These are phyloP conservation scores for Syzygium jambos DNA, from an alignment of 345 rosid genomes.

Conservation along the genomic window DNA sequence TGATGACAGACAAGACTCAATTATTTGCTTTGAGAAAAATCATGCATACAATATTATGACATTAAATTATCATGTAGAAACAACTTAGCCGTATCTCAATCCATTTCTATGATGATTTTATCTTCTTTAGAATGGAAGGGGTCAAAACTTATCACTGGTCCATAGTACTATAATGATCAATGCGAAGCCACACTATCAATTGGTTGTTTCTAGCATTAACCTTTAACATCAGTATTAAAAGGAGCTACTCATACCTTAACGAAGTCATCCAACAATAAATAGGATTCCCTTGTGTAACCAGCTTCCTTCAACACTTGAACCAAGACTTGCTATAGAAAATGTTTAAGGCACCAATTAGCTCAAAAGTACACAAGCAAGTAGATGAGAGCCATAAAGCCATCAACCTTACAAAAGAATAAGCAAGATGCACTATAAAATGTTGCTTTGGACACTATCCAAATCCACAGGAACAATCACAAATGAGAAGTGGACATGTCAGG, in stretches of 20 bases:
- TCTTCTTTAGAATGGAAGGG: background rate
- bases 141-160: background rate
- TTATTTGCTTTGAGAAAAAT: background rate
- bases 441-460: background rate
- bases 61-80: background rate
- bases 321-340: conserved; percentile 42
- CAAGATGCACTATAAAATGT: background rate
- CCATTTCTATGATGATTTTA: background rate
- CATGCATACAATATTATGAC: background rate
- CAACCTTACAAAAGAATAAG: background rate
- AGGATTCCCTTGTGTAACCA: conserved; percentile 52
- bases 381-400: background rate
- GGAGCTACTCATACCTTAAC: conserved; percentile 26
- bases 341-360: background rate
- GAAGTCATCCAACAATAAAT: conserved; percentile 43
- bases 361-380: background rate
- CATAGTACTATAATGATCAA: background rate
- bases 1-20: background rate
- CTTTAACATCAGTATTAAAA: background rate
- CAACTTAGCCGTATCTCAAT: background rate
- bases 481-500: background rate
- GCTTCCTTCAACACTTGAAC: conserved; percentile 47
- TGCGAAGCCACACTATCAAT: background rate
- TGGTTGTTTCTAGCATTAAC: background rate
- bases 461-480: background rate